Evolutionary conservation across 352 stramenopile species (phyloP).

Genomic region (Phytophthora aleatoria): DNA sequence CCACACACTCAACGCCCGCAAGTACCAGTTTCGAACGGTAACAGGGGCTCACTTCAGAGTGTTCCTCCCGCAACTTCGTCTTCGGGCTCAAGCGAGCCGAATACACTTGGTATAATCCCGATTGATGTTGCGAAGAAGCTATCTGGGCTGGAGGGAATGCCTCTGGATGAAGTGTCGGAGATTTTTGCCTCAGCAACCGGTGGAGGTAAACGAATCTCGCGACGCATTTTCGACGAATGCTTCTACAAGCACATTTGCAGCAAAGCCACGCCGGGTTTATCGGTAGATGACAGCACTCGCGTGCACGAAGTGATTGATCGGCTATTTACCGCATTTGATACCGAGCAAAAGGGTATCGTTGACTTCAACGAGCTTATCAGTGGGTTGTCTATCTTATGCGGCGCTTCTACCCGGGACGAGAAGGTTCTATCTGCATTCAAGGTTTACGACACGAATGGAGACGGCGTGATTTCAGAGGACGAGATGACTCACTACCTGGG

Average conservation of each 20-base stretch:
- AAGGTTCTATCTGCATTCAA: conserved; percentile 84
- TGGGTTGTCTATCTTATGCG: conserved; percentile 74
- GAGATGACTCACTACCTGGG: conserved; percentile 89
- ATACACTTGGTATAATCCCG: conserved; percentile 40
- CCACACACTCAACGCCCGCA: conserved; percentile 14
- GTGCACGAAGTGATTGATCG: conserved; percentile 77
- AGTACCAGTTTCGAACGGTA: conserved; percentile 21
- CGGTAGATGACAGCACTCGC: conserved; percentile 53
- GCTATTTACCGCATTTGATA: conserved; percentile 83
- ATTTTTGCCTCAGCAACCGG: conserved; percentile 59
- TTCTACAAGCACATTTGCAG: conserved; percentile 76
- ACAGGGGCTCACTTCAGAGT: conserved; percentile 1
- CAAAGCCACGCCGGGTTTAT: conserved; percentile 24
- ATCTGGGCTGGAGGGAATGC: conserved; percentile 65
- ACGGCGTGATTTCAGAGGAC: conserved; percentile 83
- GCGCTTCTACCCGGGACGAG: conserved; percentile 52
- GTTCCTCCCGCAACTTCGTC: conserved; percentile 23
- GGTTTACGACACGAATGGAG: conserved; percentile 82
- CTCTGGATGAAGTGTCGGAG: conserved; percentile 63
- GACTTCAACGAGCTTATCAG: conserved; percentile 80
- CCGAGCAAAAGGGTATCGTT: conserved; percentile 69
- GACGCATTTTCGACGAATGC: conserved; percentile 73
- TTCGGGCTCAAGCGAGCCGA: conserved; percentile 22
- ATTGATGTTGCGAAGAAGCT: conserved; percentile 76
- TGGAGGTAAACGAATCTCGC: conserved; percentile 57